Percentiles rank a stretch among this genome's conserved stretches.
These are phyloP conservation scores for Xylaria scruposa DNA, from an alignment of 495 filamentous ascomycete species.

Conservation along the genomic window DNA sequence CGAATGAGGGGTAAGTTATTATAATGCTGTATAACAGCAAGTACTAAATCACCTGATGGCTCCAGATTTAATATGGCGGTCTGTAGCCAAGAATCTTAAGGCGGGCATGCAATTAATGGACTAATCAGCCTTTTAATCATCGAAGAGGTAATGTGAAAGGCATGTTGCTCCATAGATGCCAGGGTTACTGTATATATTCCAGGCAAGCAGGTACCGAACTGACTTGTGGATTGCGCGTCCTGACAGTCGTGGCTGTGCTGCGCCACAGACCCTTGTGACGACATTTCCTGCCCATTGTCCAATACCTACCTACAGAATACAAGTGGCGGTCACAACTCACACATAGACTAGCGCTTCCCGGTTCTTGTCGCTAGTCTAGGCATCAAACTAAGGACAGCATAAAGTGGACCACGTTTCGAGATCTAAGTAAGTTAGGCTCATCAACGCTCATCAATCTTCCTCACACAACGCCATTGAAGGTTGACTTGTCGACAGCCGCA, in stretches of 20 bases:
- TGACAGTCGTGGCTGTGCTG: slow-evolving; percentile 1
- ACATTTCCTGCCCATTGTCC: slow-evolving; percentile 9
- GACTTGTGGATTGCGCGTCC: background rate
- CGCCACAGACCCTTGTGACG: slow-evolving; percentile 21
- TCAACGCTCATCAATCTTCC: background rate
- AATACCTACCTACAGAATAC: background rate
- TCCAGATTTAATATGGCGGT: background rate
- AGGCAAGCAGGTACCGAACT: background rate
- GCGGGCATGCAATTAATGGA: background rate
- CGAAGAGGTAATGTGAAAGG: background rate
- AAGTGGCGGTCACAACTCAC: slow-evolving; percentile 11
- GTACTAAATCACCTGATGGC: background rate
- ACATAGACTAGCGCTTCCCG: background rate
- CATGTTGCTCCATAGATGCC: background rate
- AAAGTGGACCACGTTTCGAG: background rate
- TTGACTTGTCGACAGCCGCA: background rate
- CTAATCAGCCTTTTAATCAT: background rate
- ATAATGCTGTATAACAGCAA: slow-evolving; percentile 1
- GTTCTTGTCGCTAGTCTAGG: background rate
- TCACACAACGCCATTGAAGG: background rate
- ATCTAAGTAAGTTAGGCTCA: background rate
- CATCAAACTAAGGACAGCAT: slow-evolving; percentile 3
- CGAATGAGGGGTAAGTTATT: background rate
- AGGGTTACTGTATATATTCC: background rate
- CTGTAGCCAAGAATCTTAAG: background rate